phyloP scores from a whole-genome alignment of 1,284 basidiomycete genomes.

The Sporisorium scitamineum region DNA sequence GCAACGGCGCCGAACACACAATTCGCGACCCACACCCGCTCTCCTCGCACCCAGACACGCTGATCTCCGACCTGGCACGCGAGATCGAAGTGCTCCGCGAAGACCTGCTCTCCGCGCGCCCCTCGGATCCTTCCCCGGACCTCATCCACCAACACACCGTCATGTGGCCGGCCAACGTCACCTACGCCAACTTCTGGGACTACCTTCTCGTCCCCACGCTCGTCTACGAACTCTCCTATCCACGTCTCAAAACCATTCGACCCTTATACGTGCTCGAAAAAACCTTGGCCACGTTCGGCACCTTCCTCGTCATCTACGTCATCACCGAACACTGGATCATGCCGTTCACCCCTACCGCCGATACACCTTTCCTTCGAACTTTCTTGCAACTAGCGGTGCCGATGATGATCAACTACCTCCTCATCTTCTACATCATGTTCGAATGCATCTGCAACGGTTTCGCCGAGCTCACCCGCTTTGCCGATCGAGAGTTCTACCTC shows the following conservation, averaged over 20 bases:
- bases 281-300: constrained; percentile 92
- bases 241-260: constrained; percentile 85
- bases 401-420: constrained; percentile 79
- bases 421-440: constrained; percentile 70
- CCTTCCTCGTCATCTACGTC: constrained; percentile 84
- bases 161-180: constrained; percentile 88
- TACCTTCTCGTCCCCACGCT: constrained; percentile 92
- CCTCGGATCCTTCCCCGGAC: constrained; percentile 12
- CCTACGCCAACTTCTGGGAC: constrained; percentile 83
- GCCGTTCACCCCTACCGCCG: constrained; percentile 71
- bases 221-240: constrained; percentile 96
- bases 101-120: constrained; percentile 74
- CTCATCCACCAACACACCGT: constrained; percentile 54
- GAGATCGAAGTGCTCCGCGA: constrained; percentile 82
- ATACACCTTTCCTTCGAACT: constrained; percentile 62
- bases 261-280: constrained; percentile 94
- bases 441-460: constrained; percentile 93
- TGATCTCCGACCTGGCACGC: constrained; percentile 79
- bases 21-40: constrained; percentile 74
- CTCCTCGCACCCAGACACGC: constrained; percentile 78
- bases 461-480: constrained; percentile 81
- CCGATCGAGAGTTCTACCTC: constrained; percentile 95
- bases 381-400: constrained; percentile 89
- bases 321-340: constrained; percentile 92
- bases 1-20: constrained; percentile 20